Evolutionary conservation across 345 rosid species (phyloP).

Genomic region (Isatis tinctoria): DNA sequence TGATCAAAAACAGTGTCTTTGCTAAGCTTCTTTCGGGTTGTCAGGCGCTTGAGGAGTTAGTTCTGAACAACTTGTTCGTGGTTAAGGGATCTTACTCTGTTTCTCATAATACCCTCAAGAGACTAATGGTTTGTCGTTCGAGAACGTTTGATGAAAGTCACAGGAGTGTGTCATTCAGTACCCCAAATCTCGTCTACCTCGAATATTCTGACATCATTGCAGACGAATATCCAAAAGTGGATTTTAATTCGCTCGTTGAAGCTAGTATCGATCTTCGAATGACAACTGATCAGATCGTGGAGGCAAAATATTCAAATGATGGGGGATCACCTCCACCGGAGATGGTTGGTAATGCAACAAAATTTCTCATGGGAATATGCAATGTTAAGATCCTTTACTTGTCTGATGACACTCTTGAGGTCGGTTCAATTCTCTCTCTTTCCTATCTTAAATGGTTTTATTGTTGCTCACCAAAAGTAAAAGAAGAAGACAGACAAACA

Average conservation of each 20-base stretch:
- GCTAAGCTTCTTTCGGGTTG: background rate
- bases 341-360: background rate
- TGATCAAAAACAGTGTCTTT: background rate
- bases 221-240: background rate
- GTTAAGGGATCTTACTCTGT: background rate
- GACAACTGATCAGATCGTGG: background rate
- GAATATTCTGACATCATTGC: background rate
- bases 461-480: no score
- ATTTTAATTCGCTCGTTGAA: conserved; percentile 12
- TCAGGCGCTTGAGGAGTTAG: background rate
- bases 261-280: conserved; percentile 7
- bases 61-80: background rate
- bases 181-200: conserved; percentile 6
- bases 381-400: conserved; percentile 5
- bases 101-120: background rate
- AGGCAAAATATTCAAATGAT: background rate
- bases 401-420: background rate
- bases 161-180: background rate
- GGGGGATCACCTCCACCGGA: no score
- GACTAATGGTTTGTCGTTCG: background rate
- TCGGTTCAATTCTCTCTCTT: background rate
- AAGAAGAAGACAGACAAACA: no score
- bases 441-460: background rate
- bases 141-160: background rate
- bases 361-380: background rate